phyloP scores from a whole-genome alignment of 1,284 basidiomycete species.

The Butyriboletus regius region DNA sequence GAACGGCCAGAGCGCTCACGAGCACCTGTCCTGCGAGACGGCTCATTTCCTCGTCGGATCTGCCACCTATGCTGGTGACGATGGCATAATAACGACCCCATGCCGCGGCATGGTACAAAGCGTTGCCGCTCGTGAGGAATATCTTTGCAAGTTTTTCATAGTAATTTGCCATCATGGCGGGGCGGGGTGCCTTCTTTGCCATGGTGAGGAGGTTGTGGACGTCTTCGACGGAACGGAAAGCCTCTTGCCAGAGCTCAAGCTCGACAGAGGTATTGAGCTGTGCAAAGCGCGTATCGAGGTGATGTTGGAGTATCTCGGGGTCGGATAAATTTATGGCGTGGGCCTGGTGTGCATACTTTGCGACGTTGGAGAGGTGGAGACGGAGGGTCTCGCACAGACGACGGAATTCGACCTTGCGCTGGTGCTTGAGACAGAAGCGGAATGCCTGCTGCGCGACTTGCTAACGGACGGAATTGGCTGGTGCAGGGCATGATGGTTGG shows the following conservation, averaged over 20 bases:
- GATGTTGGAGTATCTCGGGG: slow-evolving; percentile 90
- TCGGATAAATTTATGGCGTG: slow-evolving; percentile 98
- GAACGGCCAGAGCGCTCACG: slow-evolving; percentile 88
- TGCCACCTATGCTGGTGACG: slow-evolving; percentile 59
- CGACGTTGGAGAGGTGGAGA: slow-evolving; percentile 88
- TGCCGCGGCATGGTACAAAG: slow-evolving; percentile 93
- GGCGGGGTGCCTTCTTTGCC: slow-evolving; percentile 85
- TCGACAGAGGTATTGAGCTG: slow-evolving; percentile 98
- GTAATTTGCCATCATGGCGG: slow-evolving; percentile 98
- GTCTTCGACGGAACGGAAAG: slow-evolving; percentile 96
- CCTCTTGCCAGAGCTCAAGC: slow-evolving; percentile 98
- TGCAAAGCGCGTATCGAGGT: slow-evolving; percentile 95
- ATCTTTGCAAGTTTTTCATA: slow-evolving; percentile 97
- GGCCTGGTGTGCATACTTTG: slow-evolving; percentile 91
- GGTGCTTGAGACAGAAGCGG: slow-evolving; percentile 89
- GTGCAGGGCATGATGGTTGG: neutral
- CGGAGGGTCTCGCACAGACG: slow-evolving; percentile 94
- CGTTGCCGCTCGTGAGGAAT: slow-evolving; percentile 88
- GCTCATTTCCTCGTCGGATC: slow-evolving; percentile 71
- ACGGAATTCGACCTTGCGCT: slow-evolving; percentile 95
- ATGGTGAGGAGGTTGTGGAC: slow-evolving; percentile 92
- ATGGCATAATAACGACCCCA: slow-evolving; percentile 82
- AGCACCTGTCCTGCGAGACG: slow-evolving; percentile 88
- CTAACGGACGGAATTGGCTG: slow-evolving; percentile 35
- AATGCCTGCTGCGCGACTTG: slow-evolving; percentile 96